Base-by-base conservation (phyloP, 2,329 filamentous ascomycete genomes). In the Exophiala phaeomuriformis region DNA sequence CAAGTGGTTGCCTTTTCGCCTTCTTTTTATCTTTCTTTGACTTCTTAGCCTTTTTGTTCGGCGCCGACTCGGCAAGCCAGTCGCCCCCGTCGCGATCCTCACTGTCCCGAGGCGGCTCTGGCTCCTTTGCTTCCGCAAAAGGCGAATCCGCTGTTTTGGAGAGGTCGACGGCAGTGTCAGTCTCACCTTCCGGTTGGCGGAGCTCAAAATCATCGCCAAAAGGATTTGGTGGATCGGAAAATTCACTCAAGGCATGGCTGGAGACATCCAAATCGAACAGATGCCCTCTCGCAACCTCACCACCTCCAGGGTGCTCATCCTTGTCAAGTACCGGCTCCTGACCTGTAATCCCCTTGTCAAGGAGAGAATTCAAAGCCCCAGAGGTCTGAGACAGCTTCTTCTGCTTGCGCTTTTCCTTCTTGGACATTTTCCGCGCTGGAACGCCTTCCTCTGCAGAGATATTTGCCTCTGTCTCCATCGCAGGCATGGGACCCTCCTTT, bases 321-420 rank as follows among this genome's bases (percentile, higher is more conserved):
- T 30, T 28, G 19, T 27, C 12, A 27, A 10, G 5, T 10, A n/a
- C 36, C 6, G 4, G 6, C 36, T 39, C 36, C 10, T 5, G 36
- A 39, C 1, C n/a, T n/a, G 10, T 10, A 3, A 3, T 7, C 5
- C 2, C 42, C 32, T 4, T 4, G 4, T 32, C 42, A 6, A 9
- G 42, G 4, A 6, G 5, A 1, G 6, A 27, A 33, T 32, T 1
- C 4, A 1, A 1, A 33, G 29, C 10, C 28, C 4, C 3, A 8
- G 28, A 7, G 28, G 42, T 40, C 32, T 53, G 42, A 1, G 43
- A 29, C 1, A 41, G 19, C 44, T 59, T 61, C 51, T 61, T 59
- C n/a, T 54, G 45, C 31, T 56, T 56, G 5, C 59, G 53, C 42
- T 58, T 59, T 6, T 55, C 52, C 50, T 60, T 61, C 49, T 61